A percentile compares a stretch with the other conserved stretches of the same genome.
Evolutionary conservation across 1,284 basidiomycete genomes (phyloP).

Genomic region (Cryptococcus depauperatus): DNA sequence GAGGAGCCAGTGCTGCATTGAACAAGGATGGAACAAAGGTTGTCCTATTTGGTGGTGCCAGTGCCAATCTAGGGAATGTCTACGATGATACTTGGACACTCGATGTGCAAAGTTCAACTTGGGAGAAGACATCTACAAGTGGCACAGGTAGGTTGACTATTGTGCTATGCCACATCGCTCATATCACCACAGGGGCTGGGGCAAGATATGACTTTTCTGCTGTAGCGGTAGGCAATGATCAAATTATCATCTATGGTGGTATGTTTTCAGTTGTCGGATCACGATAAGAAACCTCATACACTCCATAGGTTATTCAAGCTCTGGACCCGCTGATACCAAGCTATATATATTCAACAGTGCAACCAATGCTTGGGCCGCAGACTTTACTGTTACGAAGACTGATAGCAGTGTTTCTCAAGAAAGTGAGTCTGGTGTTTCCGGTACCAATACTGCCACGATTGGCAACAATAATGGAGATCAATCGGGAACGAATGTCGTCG

Average conservation of each 20-base stretch:
- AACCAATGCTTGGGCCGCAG: conserved; percentile 12
- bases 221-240: conserved; percentile 50
- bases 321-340: conserved; percentile 16
- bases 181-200: conserved; percentile 46
- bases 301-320: conserved; percentile 20
- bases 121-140: conserved; percentile 20
- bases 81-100: conserved; percentile 68
- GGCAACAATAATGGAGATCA: too few relatives aligned
- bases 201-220: conserved; percentile 65
- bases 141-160: conserved; percentile 9
- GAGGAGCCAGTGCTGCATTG: conserved; percentile 58
- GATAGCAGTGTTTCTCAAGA: background rate
- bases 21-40: conserved; percentile 52
- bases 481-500: too few relatives aligned
- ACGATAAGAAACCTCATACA: background rate
- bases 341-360: conserved; percentile 21
- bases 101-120: conserved; percentile 53
- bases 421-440: conserved; percentile 1
- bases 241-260: conserved; percentile 73
- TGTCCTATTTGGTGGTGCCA: conserved; percentile 63
- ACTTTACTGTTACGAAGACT: conserved; percentile 3
- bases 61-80: conserved; percentile 52
- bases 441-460: background rate
- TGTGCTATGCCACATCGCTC: conserved; percentile 1
- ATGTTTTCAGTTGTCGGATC: conserved; percentile 30